phyloP scores from a whole-genome alignment of 768 basidiomycete species.

The Russula abietina region DNA sequence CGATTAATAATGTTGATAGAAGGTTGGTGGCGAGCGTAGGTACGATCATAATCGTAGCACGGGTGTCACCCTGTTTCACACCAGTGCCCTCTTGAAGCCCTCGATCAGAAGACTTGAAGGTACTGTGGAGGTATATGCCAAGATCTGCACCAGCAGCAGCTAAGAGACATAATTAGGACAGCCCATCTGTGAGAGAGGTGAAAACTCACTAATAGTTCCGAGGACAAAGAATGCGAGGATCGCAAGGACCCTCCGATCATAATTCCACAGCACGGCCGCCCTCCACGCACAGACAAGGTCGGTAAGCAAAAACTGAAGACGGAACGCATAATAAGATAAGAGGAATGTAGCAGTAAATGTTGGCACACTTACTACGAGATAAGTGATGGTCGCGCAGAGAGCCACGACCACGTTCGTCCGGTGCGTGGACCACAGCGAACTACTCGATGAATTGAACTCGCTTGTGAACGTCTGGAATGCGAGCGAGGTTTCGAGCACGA shows the following conservation, averaged over 20 bases:
- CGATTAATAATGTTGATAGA: conserved; percentile 13
- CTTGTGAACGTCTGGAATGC: conserved; percentile 1
- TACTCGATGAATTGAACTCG: background rate
- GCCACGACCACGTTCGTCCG: conserved; percentile 1
- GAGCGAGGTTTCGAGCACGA: conserved; percentile 15
- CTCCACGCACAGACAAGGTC: conserved; percentile 17
- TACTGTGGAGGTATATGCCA: background rate
- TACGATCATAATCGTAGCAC: conserved; percentile 10
- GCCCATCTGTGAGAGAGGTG: background rate
- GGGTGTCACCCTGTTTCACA: background rate
- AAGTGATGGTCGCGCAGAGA: conserved; percentile 2
- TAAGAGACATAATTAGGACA: background rate
- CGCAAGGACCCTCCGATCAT: conserved; percentile 10
- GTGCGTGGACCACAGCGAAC: conserved; percentile 3
- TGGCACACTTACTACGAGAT: conserved; percentile 1
- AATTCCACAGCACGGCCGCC: conserved; percentile 18
- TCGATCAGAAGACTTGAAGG: background rate
- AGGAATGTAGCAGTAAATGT: no score
- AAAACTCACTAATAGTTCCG: conserved; percentile 7
- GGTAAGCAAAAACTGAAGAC: conserved; percentile 4
- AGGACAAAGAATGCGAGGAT: conserved; percentile 6
- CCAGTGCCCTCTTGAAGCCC: background rate
- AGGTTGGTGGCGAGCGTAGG: conserved; percentile 12
- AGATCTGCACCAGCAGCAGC: conserved; percentile 6
- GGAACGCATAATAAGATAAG: background rate